These are phyloP conservation scores for Brachypodium distachyon DNA, from an alignment of 202 grass and related monocot species.

Conservation along the genomic window DNA sequence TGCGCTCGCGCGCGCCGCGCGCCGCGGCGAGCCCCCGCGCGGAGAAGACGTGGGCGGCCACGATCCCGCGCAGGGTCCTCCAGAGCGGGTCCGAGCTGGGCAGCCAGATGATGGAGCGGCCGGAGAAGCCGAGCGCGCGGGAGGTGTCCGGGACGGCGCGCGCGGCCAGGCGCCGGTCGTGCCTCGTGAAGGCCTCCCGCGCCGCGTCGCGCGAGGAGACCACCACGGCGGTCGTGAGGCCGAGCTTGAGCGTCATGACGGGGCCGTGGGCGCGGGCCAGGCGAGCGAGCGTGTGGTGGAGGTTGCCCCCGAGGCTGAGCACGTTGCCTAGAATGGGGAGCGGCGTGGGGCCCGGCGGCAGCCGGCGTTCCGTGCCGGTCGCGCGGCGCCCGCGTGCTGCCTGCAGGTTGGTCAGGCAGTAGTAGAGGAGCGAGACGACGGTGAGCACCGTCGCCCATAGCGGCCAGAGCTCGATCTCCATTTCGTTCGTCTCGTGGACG, in stretches of 20 bases:
- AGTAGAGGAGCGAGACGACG: slow-evolving; percentile 8
- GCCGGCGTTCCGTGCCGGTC: no score
- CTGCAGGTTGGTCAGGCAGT: not conserved
- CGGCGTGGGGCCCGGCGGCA: slow-evolving; percentile 26
- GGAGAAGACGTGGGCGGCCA: slow-evolving; percentile 24
- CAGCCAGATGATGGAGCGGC: slow-evolving; percentile 16
- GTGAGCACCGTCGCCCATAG: slow-evolving; percentile 4
- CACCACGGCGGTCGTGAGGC: slow-evolving; percentile 26
- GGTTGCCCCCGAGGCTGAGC: slow-evolving; percentile 8
- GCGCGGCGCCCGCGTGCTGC: not conserved
- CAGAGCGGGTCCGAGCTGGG: slow-evolving; percentile 15
- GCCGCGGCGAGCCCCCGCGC: slow-evolving; percentile 4
- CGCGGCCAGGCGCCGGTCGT: slow-evolving; percentile 25
- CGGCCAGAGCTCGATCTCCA: slow-evolving; percentile 3
- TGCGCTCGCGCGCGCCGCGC: slow-evolving; percentile 12
- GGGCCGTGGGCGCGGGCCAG: slow-evolving; percentile 25
- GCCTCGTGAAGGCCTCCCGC: slow-evolving; percentile 13
- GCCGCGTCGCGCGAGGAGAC: slow-evolving; percentile 33
- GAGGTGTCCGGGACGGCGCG: slow-evolving; percentile 15
- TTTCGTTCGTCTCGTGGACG: slow-evolving; percentile 11
- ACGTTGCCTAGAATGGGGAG: slow-evolving; percentile 37
- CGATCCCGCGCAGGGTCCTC: slow-evolving; percentile 24
- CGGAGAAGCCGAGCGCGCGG: not conserved
- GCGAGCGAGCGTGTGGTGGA: slow-evolving; percentile 21
- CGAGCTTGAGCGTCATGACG: slow-evolving; percentile 29